Evolutionary conservation across 441 rosid genomes (phyloP), one percentile per base, ranked within the genome.

Genomic region (Brassica hybrid): DNA sequence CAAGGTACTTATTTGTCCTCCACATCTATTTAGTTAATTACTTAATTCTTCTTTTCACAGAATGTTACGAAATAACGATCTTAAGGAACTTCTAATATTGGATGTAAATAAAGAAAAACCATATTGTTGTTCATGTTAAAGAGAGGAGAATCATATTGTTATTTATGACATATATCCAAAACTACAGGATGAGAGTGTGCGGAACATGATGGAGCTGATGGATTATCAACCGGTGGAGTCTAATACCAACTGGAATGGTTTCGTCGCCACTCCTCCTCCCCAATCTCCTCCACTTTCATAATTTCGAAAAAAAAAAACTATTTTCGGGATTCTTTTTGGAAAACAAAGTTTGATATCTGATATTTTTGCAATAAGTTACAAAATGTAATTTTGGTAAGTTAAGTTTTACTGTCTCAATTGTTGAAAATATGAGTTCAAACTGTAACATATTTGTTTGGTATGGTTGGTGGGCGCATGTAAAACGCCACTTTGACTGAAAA

Each of bases 201-300:
- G 59, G 23, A 54, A 0, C 12, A 54, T 54, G 59, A 17, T 54
- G 60, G 82, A 75, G 76, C 67, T 79, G 25, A 74, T 75, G 82
- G 82, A 79, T 71, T 79, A 79, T 12, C 11, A 13, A 4, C 11
- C 68, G 36, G 4, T 48, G 13, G 76, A 6, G 41, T 65, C 82
- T 23, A 79, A 79, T 73, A 79, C 82, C 43, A 79, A 79, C 2
- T 74, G 72, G 76, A 75, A 13, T 70, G 82, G 82, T 45, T 79
- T 30, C 19, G 79, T 79, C 1, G 82, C 79, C 10, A 69, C 79
- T 70, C 79, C 82, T 74, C 82, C 82, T 62, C 81, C 81, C 5
- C 41, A 67, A 7, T 66, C 76, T 66, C 67, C 21, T 52, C 79
- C 82, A 69, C 64, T 50, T 75, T 5, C 67, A 13, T 78, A 73